These are phyloP conservation scores for Akebia trifoliata DNA, from an alignment of 164 flowering plant species.

Conservation along the genomic window DNA sequence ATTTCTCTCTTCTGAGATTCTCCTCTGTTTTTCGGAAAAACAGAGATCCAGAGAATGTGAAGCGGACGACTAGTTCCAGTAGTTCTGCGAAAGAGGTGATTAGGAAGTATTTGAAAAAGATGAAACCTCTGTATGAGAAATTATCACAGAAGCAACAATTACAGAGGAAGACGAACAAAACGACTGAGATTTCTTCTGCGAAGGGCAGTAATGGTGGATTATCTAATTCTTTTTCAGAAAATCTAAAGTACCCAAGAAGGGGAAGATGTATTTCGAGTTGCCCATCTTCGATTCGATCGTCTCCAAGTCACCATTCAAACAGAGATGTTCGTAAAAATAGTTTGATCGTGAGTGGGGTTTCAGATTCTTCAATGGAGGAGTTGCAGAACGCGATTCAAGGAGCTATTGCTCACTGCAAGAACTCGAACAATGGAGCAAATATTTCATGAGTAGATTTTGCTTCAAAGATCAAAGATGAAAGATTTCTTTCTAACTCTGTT, in stretches of 20 bases:
- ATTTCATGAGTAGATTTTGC: too few species aligned
- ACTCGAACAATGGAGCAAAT: too few species aligned
- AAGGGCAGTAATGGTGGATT: constrained; percentile 19
- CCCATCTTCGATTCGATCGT: constrained; percentile 88
- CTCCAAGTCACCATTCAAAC: constrained; percentile 87
- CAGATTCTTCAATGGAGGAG: constrained; percentile 73
- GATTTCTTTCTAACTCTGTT: too few species aligned
- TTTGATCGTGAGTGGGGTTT: too few species aligned
- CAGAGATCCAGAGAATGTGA: constrained; percentile 18
- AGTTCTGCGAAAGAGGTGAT: constrained; percentile 68
- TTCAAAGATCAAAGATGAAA: too few species aligned
- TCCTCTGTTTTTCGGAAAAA: constrained; percentile 54
- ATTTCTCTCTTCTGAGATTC: constrained; percentile 62
- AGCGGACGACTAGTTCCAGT: too few species aligned
- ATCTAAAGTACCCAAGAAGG: constrained; percentile 57
- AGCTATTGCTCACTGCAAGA: constrained; percentile 96
- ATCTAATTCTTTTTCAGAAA: constrained; percentile 74
- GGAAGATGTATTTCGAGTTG: constrained; percentile 61
- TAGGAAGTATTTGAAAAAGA: constrained; percentile 73
- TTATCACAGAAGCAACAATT: constrained; percentile 44
- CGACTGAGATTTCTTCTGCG: too few species aligned
- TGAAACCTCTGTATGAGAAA: constrained; percentile 79
- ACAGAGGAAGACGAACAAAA: constrained; percentile 21
- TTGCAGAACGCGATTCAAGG: constrained; percentile 95
- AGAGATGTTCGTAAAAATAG: constrained; percentile 52